Evolutionary conservation across 805 yeast species (phyloP), one percentile per base, ranked within the genome.

Genomic region (Saturnispora bothae): DNA sequence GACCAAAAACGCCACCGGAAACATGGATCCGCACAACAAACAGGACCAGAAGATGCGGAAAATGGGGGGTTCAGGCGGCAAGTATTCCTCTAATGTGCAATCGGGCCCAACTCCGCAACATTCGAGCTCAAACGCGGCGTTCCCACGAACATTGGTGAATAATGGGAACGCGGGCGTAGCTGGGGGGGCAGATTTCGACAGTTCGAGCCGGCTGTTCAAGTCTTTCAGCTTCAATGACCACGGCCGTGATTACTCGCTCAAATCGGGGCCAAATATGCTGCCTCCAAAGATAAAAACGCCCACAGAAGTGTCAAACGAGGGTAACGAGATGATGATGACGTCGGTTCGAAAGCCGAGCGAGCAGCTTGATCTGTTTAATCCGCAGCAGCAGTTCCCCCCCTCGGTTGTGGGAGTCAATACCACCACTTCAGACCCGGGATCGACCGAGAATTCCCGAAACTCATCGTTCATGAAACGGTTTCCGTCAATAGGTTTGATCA

Each of bases 341-440:
- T 35, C 46, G 42, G 53, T 37, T 32, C 56, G 72, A 44, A 54
- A 73, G 34, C 69, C 66, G n/a, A 63, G 71, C 34, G 75, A 71
- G 46, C 73, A 67, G 36, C 43, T 68, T 35, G 76, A 70, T 38
- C 68, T 72, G 1, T 69, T 68, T 45, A 57, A 62, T 35, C 62
- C 70, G 10, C 36, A 31, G n/a, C 12, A 31, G 18, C 30, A 30
- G 8, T n/a, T n/a, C n/a, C n/a, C n/a, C n/a, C n/a, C n/a, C n/a
- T n/a, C n/a, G n/a, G n/a, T n/a, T n/a, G n/a, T 22, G 10, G 6
- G 25, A 22, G 10, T 22, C 25, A 26, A n/a, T 5, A 27, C 46
- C 26, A 5, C 48, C 42, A 25, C 39, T 38, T 31, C 44, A 38
- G 28, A 47, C 41, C 28, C 37, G 32, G 33, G 32, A 34, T 27